Evolutionary conservation across 2,329 filamentous ascomycete genomes (phyloP).

Genomic region (Chrysoporthe deuterocubensis): DNA sequence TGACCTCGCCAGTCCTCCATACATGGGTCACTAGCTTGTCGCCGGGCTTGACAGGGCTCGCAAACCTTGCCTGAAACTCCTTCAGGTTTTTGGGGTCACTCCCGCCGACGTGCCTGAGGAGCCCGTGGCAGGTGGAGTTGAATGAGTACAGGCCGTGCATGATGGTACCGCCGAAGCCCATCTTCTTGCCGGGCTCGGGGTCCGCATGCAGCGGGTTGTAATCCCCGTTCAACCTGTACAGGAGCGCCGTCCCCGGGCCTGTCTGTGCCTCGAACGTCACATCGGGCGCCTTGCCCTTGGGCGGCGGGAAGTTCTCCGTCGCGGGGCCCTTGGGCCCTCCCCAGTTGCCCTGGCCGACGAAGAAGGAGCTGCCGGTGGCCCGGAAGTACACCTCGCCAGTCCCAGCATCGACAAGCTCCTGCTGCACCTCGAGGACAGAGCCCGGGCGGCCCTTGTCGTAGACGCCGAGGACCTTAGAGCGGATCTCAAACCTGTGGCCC

Average conservation of each 20-base stretch:
- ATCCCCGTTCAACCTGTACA: conserved; percentile 88
- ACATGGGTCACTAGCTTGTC: conserved; percentile 81
- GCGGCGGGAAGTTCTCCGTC: conserved; percentile 77
- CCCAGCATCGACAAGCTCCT: conserved; percentile 71
- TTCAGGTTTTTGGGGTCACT: conserved; percentile 81
- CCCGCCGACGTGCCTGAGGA: conserved; percentile 74
- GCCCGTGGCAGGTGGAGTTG: conserved; percentile 76
- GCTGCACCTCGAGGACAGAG: conserved; percentile 80
- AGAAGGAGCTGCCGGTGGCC: conserved; percentile 74
- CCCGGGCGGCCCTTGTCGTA: conserved; percentile 89
- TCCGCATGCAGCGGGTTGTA: conserved; percentile 93
- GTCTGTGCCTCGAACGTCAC: conserved; percentile 72
- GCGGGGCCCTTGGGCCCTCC: conserved; percentile 88
- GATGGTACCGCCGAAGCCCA: conserved; percentile 89
- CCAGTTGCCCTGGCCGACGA: conserved; percentile 80
- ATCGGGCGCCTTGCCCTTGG: conserved; percentile 70
- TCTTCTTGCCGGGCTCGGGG: conserved; percentile 81
- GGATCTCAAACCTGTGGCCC: conserved; percentile 75
- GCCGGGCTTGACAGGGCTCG: conserved; percentile 80
- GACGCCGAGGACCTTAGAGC: conserved; percentile 78
- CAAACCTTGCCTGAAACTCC: conserved; percentile 89
- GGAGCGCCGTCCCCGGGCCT: conserved; percentile 70
- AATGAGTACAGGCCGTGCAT: conserved; percentile 89
- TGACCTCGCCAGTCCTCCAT: conserved; percentile 74
- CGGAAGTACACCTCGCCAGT: conserved; percentile 73